A percentile compares a stretch with the other conserved stretches of the same genome.
Evolutionary conservation across 1,139 yeast species (phyloP).

Genomic region (Yamadazyma jaroonii): DNA sequence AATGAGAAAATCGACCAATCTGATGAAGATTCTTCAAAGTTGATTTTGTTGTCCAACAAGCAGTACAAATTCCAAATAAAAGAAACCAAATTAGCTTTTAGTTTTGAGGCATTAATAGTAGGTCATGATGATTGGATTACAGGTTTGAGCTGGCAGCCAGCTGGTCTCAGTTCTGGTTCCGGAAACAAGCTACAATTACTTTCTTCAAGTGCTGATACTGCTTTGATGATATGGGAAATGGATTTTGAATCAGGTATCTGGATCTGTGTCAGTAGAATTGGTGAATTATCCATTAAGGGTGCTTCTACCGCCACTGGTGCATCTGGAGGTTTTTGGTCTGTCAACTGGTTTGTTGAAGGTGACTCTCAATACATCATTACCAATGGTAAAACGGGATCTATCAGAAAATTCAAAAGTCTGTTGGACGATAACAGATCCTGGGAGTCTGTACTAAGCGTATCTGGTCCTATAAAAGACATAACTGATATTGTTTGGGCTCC

Average conservation of each 20-base stretch:
- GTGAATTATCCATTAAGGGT: conserved; percentile 92
- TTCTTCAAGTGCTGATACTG: conserved; percentile 91
- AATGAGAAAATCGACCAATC: conserved; percentile 56
- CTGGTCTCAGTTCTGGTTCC: conserved; percentile 7
- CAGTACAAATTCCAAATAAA: conserved; percentile 53
- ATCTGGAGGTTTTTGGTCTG: conserved; percentile 95
- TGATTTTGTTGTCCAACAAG: conserved; percentile 60
- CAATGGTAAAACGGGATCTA: conserved; percentile 89
- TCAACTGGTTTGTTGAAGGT: conserved; percentile 65
- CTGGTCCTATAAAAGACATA: conserved; percentile 74
- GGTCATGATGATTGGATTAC: conserved; percentile 99
- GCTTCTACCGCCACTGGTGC: conserved; percentile 99
- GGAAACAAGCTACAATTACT: conserved; percentile 53
- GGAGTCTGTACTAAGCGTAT: conserved; percentile 58
- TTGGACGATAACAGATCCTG: conserved; percentile 39
- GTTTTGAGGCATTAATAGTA: conserved; percentile 89
- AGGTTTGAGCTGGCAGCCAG: conserved; percentile 77
- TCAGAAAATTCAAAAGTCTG: conserved; percentile 67
- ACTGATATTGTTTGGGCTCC: conserved; percentile 82
- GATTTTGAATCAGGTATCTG: conserved; percentile 86
- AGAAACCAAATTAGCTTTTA: conserved; percentile 48
- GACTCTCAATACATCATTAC: conserved; percentile 54
- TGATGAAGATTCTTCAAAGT: conserved; percentile 53
- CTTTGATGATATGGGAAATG: conserved; percentile 95
- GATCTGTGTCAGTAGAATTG: conserved; percentile 78